A percentile compares a stretch with the other conserved stretches of the same genome.
These are phyloP conservation scores for Amanita phalloides DNA, from an alignment of 768 basidiomycete genomes.

Conservation along the genomic window DNA sequence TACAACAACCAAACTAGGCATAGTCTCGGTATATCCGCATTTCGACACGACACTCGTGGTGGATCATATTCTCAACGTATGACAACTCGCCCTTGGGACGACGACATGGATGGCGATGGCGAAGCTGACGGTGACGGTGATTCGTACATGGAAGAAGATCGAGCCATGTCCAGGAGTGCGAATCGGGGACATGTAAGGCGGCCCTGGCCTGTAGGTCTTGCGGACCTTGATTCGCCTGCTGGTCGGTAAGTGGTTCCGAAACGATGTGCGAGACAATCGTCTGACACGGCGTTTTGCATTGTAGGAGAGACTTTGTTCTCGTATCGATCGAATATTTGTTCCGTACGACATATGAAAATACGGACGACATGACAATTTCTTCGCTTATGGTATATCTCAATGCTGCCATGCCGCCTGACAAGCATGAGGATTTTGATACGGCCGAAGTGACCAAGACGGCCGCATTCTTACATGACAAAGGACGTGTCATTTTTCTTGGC, in stretches of 20 bases:
- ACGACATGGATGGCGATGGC: slow-evolving; percentile 8
- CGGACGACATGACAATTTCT: slow-evolving; percentile 63
- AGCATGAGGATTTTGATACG: slow-evolving; percentile 77
- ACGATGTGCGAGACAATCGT: neutral
- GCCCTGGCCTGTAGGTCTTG: slow-evolving; percentile 29
- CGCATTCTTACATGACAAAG: slow-evolving; percentile 33
- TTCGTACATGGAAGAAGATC: slow-evolving; percentile 17
- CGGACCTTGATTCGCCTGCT: slow-evolving; percentile 47
- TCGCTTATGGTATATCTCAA: slow-evolving; percentile 63
- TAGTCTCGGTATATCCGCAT: slow-evolving; percentile 5
- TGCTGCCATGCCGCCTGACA: slow-evolving; percentile 65
- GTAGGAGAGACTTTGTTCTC: slow-evolving; percentile 49
- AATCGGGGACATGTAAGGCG: slow-evolving; percentile 13
- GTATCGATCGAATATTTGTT: slow-evolving; percentile 56
- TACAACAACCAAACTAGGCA: slow-evolving; percentile 5
- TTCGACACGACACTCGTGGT: slow-evolving; percentile 4
- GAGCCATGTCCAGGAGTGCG: slow-evolving; percentile 10
- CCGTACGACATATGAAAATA: slow-evolving; percentile 50
- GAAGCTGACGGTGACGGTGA: slow-evolving; percentile 18
- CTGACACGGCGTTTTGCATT: neutral
- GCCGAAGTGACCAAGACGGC: slow-evolving; percentile 51
- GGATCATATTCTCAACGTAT: neutral
- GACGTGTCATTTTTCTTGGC: slow-evolving; percentile 39
- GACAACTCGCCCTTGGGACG: slow-evolving; percentile 1
- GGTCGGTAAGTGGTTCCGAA: slow-evolving; percentile 41